Base-by-base conservation (phyloP, 257 asterid genomes). In the Solanum acaule region DNA sequence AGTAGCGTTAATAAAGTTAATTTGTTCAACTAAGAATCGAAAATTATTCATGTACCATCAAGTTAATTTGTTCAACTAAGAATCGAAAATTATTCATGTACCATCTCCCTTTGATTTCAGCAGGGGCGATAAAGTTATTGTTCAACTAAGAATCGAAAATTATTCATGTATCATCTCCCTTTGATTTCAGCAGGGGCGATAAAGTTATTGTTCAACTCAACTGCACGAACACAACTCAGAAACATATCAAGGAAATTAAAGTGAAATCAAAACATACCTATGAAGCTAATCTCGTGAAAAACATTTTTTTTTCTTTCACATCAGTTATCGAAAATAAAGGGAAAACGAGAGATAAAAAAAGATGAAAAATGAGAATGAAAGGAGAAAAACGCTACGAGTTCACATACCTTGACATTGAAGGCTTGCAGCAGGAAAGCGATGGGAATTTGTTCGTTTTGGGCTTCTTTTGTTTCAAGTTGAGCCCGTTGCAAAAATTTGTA, bases 291-390 rank as follows among this genome's bases (percentile, higher is more conserved):
- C 18, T 67, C 20, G 2, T 67, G 10, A 25, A 63, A 63, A 65
- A 65, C 1, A 16, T 49, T 49, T 38, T 38, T 35, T 35, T 38
- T 38, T 38, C 44, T 38, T 38, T 38, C 44, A 38, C 44, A 38
- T 38, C 12, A 38, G 20, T 25, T 25, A 25, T 0, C 20, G 10
- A 67, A 67, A 67, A n/a, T 65, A 1, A 1, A 12, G 31, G 18
- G 1, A 67, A 63, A 63, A 23, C 7, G 1, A n/a, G 71, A 63
- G 15, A n/a, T 2, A 23, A 23, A 25, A 25, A 67, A 0, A 25
- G 0, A 12, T 67, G 1, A 67, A 14, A 11, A 1, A 67, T 0
- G 73, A 25, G 4, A 67, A 67, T n/a, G 3, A 25, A 5, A 0
- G 18, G 35, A 25, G 73, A 25, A 67, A 67, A 25, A 11, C 1